Evolutionary conservation across 2,329 filamentous ascomycete genomes (phyloP).

Genomic region (Curvularia verruculosa): DNA sequence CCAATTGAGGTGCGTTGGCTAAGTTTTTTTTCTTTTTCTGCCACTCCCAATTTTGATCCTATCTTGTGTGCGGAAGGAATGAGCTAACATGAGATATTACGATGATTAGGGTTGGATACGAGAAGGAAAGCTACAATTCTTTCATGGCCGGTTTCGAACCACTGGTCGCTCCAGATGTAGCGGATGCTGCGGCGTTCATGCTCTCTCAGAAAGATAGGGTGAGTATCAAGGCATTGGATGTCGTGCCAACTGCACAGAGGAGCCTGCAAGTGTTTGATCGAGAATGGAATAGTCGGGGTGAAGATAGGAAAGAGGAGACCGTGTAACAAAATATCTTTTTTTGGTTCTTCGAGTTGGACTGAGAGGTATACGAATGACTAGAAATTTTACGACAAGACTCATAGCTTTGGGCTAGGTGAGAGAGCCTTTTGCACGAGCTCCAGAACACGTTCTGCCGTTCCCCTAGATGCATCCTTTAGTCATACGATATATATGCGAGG

Average conservation of each 20-base stretch:
- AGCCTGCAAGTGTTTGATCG: conserved; percentile 48
- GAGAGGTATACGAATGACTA: neutral
- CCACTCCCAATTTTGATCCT: neutral
- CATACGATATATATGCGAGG: neutral
- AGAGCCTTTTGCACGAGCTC: conserved; percentile 48
- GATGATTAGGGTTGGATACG: conserved; percentile 47
- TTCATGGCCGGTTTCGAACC: conserved; percentile 57
- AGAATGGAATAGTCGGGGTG: conserved; percentile 36
- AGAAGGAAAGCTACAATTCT: conserved; percentile 50
- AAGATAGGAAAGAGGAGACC: conserved; percentile 8
- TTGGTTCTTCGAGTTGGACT: neutral
- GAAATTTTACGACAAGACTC: neutral
- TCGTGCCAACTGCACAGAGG: conserved; percentile 53
- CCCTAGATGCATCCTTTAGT: conserved; percentile 35
- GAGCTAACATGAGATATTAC: neutral
- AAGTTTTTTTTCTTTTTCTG: neutral
- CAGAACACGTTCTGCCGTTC: conserved; percentile 50
- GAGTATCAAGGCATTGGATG: conserved; percentile 56
- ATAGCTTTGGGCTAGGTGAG: conserved; percentile 34
- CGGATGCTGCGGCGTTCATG: conserved; percentile 53
- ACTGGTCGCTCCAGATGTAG: conserved; percentile 53
- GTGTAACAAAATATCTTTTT: neutral
- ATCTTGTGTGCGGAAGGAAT: neutral
- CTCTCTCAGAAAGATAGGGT: conserved; percentile 50
- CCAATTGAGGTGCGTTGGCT: conserved; percentile 42